Evolutionary conservation across 1,284 basidiomycete genomes (phyloP).

Genomic region (Ustilago tritici): DNA sequence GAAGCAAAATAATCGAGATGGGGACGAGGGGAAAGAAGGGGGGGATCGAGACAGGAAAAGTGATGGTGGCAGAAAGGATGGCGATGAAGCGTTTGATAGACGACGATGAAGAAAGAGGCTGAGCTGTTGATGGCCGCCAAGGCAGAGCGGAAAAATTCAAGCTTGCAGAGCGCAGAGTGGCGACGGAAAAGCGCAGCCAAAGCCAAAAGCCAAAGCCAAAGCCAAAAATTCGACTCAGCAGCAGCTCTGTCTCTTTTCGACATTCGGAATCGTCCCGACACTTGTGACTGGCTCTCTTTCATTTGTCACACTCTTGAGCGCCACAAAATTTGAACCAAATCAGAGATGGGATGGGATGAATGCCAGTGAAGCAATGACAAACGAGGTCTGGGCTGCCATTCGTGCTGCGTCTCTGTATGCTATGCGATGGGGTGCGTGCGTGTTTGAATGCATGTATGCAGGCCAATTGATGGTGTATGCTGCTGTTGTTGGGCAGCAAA

Average conservation of each 20-base stretch:
- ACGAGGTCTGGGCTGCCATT: conserved; percentile 8
- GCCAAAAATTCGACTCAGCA: not conserved
- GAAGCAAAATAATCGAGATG: conserved; percentile 5
- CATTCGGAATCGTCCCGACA: not conserved
- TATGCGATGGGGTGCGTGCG: not conserved
- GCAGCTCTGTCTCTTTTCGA: not conserved
- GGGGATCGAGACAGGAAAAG: conserved; percentile 8
- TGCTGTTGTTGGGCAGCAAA: not conserved
- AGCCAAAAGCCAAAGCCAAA: not conserved
- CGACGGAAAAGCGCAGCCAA: not conserved
- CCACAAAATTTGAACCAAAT: not conserved
- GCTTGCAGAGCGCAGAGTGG: conserved; percentile 1
- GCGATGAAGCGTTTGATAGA: conserved; percentile 7
- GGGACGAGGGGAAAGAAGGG: conserved; percentile 4
- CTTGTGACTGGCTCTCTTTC: not conserved
- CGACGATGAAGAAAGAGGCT: conserved; percentile 11
- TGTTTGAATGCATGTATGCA: not conserved
- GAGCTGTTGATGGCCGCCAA: not conserved
- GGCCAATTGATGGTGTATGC: not conserved
- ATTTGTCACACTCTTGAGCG: not conserved
- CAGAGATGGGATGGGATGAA: not conserved
- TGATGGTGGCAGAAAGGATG: conserved; percentile 26
- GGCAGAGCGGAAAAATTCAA: not conserved
- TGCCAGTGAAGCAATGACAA: not conserved
- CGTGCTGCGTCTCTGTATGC: conserved; percentile 1